A percentile compares a stretch with the other conserved stretches of the same genome.
Evolutionary conservation across 2,329 filamentous ascomycete genomes (phyloP).

Genomic region (Dissoconium aciculare): DNA sequence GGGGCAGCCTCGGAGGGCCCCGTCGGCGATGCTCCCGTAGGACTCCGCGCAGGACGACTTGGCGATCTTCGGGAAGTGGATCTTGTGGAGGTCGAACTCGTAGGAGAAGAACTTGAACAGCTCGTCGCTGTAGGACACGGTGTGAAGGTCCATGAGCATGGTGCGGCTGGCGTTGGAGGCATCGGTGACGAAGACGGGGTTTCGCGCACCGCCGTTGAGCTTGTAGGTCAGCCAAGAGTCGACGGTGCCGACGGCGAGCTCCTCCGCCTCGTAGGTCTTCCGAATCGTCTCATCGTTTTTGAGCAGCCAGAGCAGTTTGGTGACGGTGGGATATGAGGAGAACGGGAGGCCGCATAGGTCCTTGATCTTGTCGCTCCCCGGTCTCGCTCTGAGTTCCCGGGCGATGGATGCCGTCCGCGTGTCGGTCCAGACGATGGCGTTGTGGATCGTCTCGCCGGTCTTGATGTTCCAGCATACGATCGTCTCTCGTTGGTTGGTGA

Average conservation of each 20-base stretch:
- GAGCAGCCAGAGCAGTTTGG: slow-evolving; percentile 74
- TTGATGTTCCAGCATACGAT: slow-evolving; percentile 69
- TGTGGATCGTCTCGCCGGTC: slow-evolving; percentile 66
- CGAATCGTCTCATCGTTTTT: slow-evolving; percentile 54
- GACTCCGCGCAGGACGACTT: slow-evolving; percentile 60
- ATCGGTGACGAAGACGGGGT: slow-evolving; percentile 65
- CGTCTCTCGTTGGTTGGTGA: slow-evolving; percentile 85
- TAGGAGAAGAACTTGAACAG: slow-evolving; percentile 58
- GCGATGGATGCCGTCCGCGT: slow-evolving; percentile 65
- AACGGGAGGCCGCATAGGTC: slow-evolving; percentile 66
- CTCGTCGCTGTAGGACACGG: slow-evolving; percentile 61
- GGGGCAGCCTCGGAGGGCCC: slow-evolving; percentile 51
- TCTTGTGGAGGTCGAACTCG: slow-evolving; percentile 53
- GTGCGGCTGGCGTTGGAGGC: slow-evolving; percentile 78
- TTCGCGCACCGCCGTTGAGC: slow-evolving; percentile 54
- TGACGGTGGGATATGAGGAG: slow-evolving; percentile 75
- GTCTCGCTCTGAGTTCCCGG: slow-evolving; percentile 54
- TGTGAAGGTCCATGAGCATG: slow-evolving; percentile 86
- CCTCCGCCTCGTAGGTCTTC: slow-evolving; percentile 59
- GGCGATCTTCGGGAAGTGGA: slow-evolving; percentile 68
- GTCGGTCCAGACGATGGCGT: slow-evolving; percentile 83
- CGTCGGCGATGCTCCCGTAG: slow-evolving; percentile 53
- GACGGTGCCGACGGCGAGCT: slow-evolving; percentile 71
- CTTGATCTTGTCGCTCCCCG: slow-evolving; percentile 53
- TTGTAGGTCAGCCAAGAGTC: slow-evolving; percentile 80